phyloP scores from a whole-genome alignment of 306 rosid species.

The Quillaja saponaria region DNA sequence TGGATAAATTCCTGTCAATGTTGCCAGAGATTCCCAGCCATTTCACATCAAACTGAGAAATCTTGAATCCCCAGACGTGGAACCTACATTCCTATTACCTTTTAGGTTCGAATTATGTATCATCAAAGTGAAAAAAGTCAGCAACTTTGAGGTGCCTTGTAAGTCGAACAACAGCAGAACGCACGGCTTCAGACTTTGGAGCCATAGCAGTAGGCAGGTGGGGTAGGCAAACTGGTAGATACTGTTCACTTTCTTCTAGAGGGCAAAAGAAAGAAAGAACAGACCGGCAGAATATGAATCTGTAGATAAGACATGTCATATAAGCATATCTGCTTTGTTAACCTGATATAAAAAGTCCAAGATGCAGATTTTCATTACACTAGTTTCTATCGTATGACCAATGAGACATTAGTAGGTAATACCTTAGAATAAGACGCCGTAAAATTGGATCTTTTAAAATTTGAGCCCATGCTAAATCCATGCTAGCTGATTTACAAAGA shows the following conservation, averaged over 20 bases:
- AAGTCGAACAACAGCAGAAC: constrained; percentile 65
- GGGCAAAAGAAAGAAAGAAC: constrained; percentile 62
- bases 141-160: constrained; percentile 71
- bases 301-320: constrained; percentile 44
- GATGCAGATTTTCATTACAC: background rate
- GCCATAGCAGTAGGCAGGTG: constrained; percentile 63
- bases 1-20: constrained; percentile 29
- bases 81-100: constrained; percentile 28
- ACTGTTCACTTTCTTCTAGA: constrained; percentile 58
- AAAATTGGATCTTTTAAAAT: constrained; percentile 79
- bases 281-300: constrained; percentile 92
- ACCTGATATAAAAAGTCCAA: background rate
- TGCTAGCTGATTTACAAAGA: constrained; percentile 69
- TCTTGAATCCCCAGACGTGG: constrained; percentile 28
- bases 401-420: background rate
- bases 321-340: constrained; percentile 22
- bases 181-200: constrained; percentile 63
- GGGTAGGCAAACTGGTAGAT: constrained; percentile 79
- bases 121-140: constrained; percentile 59
- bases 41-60: constrained; percentile 24
- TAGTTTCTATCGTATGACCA: background rate
- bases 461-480: constrained; percentile 96
- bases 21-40: constrained; percentile 23
- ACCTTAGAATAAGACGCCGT: constrained; percentile 91
- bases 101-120: constrained; percentile 39